A percentile compares a stretch with the other conserved stretches of the same genome.
These are phyloP conservation scores for Rhizopus delemar DNA, from an alignment of 371 early-diverging fungal species.

Conservation along the genomic window DNA sequence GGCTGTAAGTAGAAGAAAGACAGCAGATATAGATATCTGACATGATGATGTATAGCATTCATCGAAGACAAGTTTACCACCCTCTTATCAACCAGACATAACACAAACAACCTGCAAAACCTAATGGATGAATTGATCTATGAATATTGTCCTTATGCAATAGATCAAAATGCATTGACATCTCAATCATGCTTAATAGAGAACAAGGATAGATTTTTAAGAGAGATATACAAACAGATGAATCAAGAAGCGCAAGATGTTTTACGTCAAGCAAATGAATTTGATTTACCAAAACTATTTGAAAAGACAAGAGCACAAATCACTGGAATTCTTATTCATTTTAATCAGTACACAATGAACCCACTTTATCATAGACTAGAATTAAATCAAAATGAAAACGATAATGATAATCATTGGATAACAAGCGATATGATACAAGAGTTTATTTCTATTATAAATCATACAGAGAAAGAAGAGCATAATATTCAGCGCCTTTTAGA, in stretches of 20 bases:
- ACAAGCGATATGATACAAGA: conserved; percentile 25
- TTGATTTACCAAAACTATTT: conserved; percentile 24
- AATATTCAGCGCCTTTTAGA: conserved; percentile 16
- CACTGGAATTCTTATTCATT: conserved; percentile 24
- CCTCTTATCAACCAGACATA: conserved; percentile 19
- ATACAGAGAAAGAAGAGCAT: conserved; percentile 21
- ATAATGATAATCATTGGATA: conserved; percentile 17
- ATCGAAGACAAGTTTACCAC: conserved; percentile 27
- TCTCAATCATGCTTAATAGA: conserved; percentile 13
- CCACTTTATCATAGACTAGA: conserved; percentile 15
- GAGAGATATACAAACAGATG: conserved; percentile 5
- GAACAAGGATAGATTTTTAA: conserved; percentile 9
- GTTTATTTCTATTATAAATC: conserved; percentile 17
- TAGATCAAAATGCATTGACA: conserved; percentile 1
- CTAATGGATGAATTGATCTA: conserved; percentile 20
- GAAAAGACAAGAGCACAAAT: conserved; percentile 31
- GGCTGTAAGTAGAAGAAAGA: conserved; percentile 20
- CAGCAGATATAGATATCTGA: background rate
- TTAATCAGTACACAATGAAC: conserved; percentile 23
- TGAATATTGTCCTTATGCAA: conserved; percentile 12
- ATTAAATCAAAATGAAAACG: conserved; percentile 8
- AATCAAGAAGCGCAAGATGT: conserved; percentile 10
- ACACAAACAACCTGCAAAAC: conserved; percentile 14
- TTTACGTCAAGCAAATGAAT: conserved; percentile 11
- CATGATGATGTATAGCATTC: conserved; percentile 14